A percentile compares a stretch with the other conserved stretches of the same genome.
Evolutionary conservation across 2,329 filamentous ascomycete genomes (phyloP).

Genomic region (Neoascochyta sp.): DNA sequence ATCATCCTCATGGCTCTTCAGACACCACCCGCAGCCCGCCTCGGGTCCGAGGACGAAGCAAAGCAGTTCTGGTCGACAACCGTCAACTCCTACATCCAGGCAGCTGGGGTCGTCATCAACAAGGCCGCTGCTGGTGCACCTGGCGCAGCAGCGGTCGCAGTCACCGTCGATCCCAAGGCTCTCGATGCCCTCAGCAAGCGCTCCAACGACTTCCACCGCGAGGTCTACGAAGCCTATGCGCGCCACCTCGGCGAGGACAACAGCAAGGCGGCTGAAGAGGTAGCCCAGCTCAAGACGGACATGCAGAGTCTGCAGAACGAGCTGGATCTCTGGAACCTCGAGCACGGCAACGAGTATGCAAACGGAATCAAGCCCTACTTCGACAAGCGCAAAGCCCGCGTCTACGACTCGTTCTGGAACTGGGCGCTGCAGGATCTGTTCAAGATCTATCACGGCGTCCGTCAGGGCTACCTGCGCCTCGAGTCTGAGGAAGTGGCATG

Average conservation of each 20-base stretch:
- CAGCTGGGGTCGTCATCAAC: conserved; percentile 8
- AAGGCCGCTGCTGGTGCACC: conserved; percentile 4
- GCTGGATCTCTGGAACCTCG: conserved; percentile 14
- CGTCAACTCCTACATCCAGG: conserved; percentile 7
- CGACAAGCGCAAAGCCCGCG: conserved; percentile 11
- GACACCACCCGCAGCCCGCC: conserved; percentile 7
- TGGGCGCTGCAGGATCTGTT: conserved; percentile 18
- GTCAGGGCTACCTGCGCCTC: conserved; percentile 4
- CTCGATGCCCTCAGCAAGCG: conserved; percentile 11
- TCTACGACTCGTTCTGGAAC: conserved; percentile 17
- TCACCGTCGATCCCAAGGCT: conserved; percentile 10
- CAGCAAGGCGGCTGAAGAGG: conserved; percentile 6
- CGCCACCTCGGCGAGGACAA: conserved; percentile 10
- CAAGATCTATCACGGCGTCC: conserved; percentile 11
- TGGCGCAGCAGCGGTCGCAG: conserved; percentile 4
- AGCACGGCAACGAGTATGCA: conserved; percentile 15
- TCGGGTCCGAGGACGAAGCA: conserved; percentile 9
- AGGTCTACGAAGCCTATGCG: conserved; percentile 11
- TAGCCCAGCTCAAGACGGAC: conserved; percentile 8
- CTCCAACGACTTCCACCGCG: conserved; percentile 11
- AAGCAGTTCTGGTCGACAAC: conserved; percentile 8
- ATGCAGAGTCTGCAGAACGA: conserved; percentile 12
- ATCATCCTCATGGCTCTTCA: conserved; percentile 9
- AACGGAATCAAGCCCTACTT: conserved; percentile 16
- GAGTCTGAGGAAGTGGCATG: conserved; percentile 6